Evolutionary conservation across 805 yeast genomes (phyloP).

Genomic region (Cyberlindnera petersonii): DNA sequence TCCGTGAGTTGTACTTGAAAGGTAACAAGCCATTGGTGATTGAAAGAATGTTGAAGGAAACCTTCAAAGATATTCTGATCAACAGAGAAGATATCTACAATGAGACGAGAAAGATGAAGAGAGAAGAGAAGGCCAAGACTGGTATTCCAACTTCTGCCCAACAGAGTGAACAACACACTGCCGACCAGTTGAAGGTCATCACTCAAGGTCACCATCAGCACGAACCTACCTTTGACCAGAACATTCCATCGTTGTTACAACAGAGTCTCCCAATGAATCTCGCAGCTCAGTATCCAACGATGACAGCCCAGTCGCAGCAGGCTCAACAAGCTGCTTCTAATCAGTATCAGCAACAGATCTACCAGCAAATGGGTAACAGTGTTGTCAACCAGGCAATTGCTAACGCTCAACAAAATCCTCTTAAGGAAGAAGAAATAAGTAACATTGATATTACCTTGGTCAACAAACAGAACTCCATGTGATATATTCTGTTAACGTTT

Average conservation of each 20-base stretch:
- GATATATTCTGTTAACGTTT: neutral
- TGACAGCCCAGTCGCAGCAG: constrained; percentile 11
- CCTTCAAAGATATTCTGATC: constrained; percentile 26
- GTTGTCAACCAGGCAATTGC: constrained; percentile 27
- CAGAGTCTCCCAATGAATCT: constrained; percentile 13
- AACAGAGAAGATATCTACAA: constrained; percentile 31
- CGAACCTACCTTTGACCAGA: constrained; percentile 23
- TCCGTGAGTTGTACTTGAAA: constrained; percentile 28
- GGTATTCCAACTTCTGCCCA: constrained; percentile 7
- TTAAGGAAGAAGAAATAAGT: constrained; percentile 21
- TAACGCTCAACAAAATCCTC: constrained; percentile 24
- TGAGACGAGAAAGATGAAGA: constrained; percentile 32
- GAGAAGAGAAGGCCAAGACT: constrained; percentile 27
- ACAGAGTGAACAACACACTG: constrained; percentile 13
- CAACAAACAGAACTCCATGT: constrained; percentile 22
- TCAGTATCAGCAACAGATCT: constrained; percentile 6
- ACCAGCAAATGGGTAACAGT: constrained; percentile 11
- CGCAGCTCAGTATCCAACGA: constrained; percentile 8
- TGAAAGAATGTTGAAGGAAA: constrained; percentile 25
- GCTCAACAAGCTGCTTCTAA: constrained; percentile 5
- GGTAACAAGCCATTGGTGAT: constrained; percentile 29
- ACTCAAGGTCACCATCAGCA: constrained; percentile 13
- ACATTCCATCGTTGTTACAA: constrained; percentile 26
- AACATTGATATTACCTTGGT: constrained; percentile 27
- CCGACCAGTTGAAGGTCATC: constrained; percentile 13